A percentile compares a stretch with the other conserved stretches of the same genome.
These are phyloP conservation scores for Amphirosellinia nigrospora DNA, from an alignment of 495 filamentous ascomycete species.

Conservation along the genomic window DNA sequence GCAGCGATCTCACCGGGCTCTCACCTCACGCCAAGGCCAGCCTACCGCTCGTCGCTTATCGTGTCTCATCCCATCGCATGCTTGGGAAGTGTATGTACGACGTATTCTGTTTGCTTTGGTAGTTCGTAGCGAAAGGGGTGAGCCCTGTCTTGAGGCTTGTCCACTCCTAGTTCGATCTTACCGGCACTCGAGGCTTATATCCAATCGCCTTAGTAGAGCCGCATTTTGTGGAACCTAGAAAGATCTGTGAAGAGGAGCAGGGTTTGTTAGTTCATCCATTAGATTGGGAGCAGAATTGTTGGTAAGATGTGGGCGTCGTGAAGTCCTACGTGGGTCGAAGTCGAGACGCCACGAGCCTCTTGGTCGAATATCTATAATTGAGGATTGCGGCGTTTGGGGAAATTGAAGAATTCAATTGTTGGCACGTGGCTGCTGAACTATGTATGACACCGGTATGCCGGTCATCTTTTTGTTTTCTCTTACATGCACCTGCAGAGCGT, in stretches of 20 bases:
- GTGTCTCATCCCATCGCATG: not conserved
- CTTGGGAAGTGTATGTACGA: not conserved
- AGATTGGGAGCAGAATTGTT: not conserved
- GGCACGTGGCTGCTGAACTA: not conserved
- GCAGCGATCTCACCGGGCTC: not conserved
- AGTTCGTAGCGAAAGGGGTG: not conserved
- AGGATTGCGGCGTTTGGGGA: not conserved
- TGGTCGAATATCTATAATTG: not conserved
- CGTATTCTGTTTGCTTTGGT: not conserved
- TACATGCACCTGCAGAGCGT: not conserved
- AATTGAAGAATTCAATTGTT: not conserved
- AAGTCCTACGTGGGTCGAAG: not conserved
- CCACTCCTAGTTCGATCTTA: not conserved
- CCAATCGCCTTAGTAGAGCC: not conserved
- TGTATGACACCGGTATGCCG: not conserved
- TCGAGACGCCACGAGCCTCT: not conserved
- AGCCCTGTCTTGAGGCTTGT: not conserved
- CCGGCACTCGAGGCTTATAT: not conserved
- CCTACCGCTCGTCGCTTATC: not conserved
- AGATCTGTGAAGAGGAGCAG: not conserved
- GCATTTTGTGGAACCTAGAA: conserved; percentile 3
- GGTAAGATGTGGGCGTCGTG: not conserved
- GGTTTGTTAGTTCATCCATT: not conserved
- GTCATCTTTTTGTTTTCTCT: no score
- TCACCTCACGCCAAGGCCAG: not conserved